Percentiles rank a stretch among this genome's conserved stretches.
Conservation (phyloP, 2,329 filamentous ascomycete genomes). For the Lomentospora prolificans region DNA sequence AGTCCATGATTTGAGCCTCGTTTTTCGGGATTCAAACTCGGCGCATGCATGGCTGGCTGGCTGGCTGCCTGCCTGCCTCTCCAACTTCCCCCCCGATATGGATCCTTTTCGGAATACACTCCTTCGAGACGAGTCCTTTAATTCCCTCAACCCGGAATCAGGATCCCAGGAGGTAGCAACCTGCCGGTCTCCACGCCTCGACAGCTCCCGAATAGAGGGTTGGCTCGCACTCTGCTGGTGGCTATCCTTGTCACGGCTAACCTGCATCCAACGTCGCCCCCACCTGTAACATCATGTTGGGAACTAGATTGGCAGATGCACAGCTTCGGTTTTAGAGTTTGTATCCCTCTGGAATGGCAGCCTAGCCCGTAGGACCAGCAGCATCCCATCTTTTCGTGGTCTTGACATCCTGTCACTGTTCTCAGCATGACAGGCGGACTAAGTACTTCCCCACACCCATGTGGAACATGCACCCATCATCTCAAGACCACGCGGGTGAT, state of each 20-base stretch:
- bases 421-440: background rate
- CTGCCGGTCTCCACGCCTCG: too few species aligned
- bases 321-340: background rate
- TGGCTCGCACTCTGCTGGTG: too few species aligned
- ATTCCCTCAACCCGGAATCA: background rate
- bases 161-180: background rate
- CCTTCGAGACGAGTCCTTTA: background rate
- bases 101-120: background rate
- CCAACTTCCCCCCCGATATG: too few species aligned
- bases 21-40: slow-evolving; percentile 6
- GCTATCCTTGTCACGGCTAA: too few species aligned
- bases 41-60: background rate
- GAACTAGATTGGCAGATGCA: background rate
- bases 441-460: background rate
- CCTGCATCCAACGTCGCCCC: too few species aligned
- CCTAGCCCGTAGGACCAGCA: background rate
- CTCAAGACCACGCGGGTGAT: background rate
- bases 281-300: background rate
- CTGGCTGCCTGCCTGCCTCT: background rate
- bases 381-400: too few species aligned
- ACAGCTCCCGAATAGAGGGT: too few species aligned
- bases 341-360: background rate
- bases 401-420: background rate
- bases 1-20: slow-evolving; percentile 4
- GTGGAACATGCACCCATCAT: background rate